phyloP scores from a whole-genome alignment of 495 filamentous ascomycete species.

The Mytilinidion resinicola region DNA sequence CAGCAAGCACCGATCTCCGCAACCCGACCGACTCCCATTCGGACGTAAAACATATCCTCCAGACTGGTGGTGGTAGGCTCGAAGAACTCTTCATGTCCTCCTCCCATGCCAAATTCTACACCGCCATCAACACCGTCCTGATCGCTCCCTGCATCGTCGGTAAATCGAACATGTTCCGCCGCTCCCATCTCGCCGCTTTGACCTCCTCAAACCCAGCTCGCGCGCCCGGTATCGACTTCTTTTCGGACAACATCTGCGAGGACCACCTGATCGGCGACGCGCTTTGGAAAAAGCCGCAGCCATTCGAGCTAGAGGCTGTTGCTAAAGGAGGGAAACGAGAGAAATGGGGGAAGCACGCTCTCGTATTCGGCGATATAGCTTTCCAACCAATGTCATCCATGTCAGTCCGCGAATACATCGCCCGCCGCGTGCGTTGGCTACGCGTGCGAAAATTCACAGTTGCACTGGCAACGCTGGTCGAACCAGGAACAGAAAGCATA shows the following conservation, averaged over 20 bases:
- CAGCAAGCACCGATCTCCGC: conserved; percentile 12
- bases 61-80: conserved; percentile 67
- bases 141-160: conserved; percentile 92
- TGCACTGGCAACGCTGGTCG: conserved; percentile 79
- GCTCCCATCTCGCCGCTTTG: conserved; percentile 75
- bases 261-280: conserved; percentile 94
- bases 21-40: neutral
- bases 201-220: conserved; percentile 49
- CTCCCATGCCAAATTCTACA: conserved; percentile 96
- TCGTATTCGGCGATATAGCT: conserved; percentile 78
- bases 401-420: conserved; percentile 71
- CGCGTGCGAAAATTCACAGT: conserved; percentile 94
- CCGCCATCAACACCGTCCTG: conserved; percentile 87
- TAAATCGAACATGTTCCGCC: conserved; percentile 97
- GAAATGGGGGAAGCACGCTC: conserved; percentile 66
- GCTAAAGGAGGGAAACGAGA: conserved; percentile 40
- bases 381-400: conserved; percentile 84
- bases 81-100: conserved; percentile 94
- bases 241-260: conserved; percentile 94
- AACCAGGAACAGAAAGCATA: conserved; percentile 88
- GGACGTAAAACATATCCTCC: conserved; percentile 20
- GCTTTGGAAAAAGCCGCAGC: conserved; percentile 59
- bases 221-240: conserved; percentile 73
- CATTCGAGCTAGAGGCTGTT: conserved; percentile 14
- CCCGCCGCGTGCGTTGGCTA: conserved; percentile 82